A percentile compares a stretch with the other conserved stretches of the same genome.
Evolutionary conservation across 257 asterid species (phyloP).

Genomic region (Solanum lignicaule): DNA sequence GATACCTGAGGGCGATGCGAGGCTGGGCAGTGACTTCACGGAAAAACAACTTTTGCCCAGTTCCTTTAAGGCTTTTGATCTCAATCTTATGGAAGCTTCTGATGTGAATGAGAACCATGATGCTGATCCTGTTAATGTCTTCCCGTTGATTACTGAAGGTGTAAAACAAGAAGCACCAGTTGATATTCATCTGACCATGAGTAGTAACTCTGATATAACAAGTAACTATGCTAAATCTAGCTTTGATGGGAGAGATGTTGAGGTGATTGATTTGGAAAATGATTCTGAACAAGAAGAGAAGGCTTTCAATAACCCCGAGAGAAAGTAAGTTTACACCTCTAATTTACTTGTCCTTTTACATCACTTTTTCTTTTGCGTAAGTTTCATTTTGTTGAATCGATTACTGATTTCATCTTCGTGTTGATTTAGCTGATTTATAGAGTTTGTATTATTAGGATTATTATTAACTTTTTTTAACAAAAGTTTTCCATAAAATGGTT

Average conservation of each 20-base stretch:
- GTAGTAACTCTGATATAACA: slow-evolving; percentile 23
- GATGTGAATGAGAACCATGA: slow-evolving; percentile 47
- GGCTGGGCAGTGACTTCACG: slow-evolving; percentile 25
- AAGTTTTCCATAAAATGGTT: background rate
- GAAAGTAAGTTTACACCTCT: slow-evolving; percentile 38
- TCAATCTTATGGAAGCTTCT: slow-evolving; percentile 64
- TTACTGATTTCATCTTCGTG: background rate
- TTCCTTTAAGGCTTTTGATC: slow-evolving; percentile 81
- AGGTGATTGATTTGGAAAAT: slow-evolving; percentile 87
- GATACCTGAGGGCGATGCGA: slow-evolving; percentile 29
- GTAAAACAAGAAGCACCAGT: slow-evolving; percentile 33
- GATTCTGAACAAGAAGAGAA: slow-evolving; percentile 58
- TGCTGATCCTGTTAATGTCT: slow-evolving; percentile 25
- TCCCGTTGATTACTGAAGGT: slow-evolving; percentile 30
- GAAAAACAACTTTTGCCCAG: slow-evolving; percentile 59
- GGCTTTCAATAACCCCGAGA: slow-evolving; percentile 34
- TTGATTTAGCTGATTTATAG: background rate
- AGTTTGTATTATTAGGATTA: background rate
- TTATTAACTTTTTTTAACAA: background rate
- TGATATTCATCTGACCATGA: slow-evolving; percentile 65
- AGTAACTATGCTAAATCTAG: slow-evolving; percentile 34
- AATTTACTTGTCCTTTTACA: background rate
- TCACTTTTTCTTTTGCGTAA: background rate
- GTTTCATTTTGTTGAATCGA: background rate
- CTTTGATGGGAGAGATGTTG: slow-evolving; percentile 42